Conservation (phyloP, 1,139 yeast species). For the Lodderomyces jiufengensis region DNA sequence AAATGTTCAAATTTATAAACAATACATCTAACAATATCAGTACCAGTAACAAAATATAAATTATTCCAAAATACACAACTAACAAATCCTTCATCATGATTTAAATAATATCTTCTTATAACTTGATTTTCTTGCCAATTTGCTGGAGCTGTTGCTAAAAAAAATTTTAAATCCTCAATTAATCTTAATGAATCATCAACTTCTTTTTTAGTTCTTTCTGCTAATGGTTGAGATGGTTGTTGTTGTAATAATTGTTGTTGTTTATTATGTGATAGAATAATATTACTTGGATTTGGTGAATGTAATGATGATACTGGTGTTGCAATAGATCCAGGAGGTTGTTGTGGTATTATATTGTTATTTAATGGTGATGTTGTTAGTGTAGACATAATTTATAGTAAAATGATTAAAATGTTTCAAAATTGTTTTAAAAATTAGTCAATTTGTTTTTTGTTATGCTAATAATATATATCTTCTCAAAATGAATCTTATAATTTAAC, state of each 20-base stretch:
- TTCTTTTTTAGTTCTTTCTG: slow-evolving; percentile 13
- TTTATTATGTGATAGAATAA: background rate
- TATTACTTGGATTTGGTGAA: background rate
- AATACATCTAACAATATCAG: slow-evolving; percentile 91
- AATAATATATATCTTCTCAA: too few species aligned
- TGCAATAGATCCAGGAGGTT: background rate
- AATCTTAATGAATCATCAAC: slow-evolving; percentile 54
- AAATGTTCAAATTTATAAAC: slow-evolving; percentile 87
- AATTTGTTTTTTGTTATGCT: too few species aligned
- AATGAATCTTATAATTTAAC: too few species aligned
- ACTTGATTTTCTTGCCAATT: slow-evolving; percentile 91
- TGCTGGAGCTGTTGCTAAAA: slow-evolving; percentile 89
- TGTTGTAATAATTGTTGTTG: background rate
- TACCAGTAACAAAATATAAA: slow-evolving; percentile 87
- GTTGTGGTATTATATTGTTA: too few species aligned
- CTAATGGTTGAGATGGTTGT: background rate
- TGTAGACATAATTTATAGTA: too few species aligned
- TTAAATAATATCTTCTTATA: slow-evolving; percentile 78
- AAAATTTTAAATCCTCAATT: slow-evolving; percentile 76
- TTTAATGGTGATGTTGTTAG: too few species aligned
- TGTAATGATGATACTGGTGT: background rate
- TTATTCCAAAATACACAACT: slow-evolving; percentile 93
- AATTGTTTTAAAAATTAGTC: background rate
- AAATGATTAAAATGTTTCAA: too few species aligned
- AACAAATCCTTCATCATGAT: slow-evolving; percentile 86